Percentiles rank a stretch among this genome's conserved stretches.
phyloP scores from a whole-genome alignment of 2,329 filamentous ascomycete species.

The Stromatinia cepivora region DNA sequence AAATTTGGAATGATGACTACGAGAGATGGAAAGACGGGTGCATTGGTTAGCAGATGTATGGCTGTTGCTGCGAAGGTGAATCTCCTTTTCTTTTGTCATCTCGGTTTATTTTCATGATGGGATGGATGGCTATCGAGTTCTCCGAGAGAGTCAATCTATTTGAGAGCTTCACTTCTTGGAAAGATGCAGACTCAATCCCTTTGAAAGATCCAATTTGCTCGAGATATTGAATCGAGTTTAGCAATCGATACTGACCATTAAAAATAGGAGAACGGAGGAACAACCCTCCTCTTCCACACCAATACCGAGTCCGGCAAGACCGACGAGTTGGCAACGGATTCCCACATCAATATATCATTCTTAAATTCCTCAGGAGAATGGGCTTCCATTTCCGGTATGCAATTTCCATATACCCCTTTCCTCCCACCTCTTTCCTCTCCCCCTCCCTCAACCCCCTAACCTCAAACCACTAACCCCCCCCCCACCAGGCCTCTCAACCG shows the following conservation, averaged over 20 bases:
- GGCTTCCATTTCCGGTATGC: conserved; percentile 77
- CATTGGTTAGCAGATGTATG: conserved; percentile 82
- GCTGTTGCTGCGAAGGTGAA: conserved; percentile 72
- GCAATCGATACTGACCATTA: not conserved
- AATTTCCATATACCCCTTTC: no score
- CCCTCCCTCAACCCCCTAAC: not conserved
- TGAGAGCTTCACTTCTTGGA: not conserved
- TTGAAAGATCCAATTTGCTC: no score
- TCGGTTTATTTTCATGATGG: not conserved
- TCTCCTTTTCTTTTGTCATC: not conserved
- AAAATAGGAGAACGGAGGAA: conserved; percentile 68
- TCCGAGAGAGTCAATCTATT: not conserved
- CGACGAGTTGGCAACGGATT: conserved; percentile 70
- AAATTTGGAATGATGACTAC: conserved; percentile 94
- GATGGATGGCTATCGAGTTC: not conserved
- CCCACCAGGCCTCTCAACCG: conserved; percentile 46
- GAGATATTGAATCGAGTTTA: no score
- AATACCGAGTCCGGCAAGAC: conserved; percentile 91
- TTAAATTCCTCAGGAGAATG: conserved; percentile 75
- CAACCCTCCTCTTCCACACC: conserved; percentile 87
- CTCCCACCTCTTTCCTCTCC: no score
- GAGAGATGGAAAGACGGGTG: conserved; percentile 60
- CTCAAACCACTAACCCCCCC: not conserved
- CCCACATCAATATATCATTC: conserved; percentile 80
- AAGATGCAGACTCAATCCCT: not conserved